Percentiles rank a stretch among this genome's conserved stretches.
Conservation (phyloP, 148 eudicot genomes). For the Amaranthus hypochondriacus region DNA sequence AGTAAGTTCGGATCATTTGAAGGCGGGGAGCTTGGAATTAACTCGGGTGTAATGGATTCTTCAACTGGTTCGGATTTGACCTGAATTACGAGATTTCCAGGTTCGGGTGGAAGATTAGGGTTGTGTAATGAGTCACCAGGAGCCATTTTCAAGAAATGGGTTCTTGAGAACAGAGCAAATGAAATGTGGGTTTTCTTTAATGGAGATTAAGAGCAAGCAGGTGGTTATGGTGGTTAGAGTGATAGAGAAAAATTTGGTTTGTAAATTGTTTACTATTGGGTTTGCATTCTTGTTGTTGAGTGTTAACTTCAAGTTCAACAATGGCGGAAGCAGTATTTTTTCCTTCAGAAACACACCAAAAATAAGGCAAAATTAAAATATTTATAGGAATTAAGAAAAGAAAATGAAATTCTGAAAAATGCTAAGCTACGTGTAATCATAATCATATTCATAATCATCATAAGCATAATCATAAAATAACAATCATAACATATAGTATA, state of each 20-base stretch:
- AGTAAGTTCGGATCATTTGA: constrained; percentile 19
- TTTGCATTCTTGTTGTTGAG: not conserved
- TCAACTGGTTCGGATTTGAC: constrained; percentile 60
- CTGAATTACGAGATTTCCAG: constrained; percentile 34
- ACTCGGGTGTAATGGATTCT: constrained; percentile 23
- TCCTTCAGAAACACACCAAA: no score
- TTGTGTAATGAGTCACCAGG: constrained; percentile 42
- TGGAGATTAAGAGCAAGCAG: not conserved
- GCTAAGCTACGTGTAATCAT: no score
- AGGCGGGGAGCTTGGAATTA: constrained; percentile 24
- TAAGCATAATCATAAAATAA: no score
- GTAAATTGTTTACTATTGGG: not conserved
- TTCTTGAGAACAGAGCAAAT: not conserved
- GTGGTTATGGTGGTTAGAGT: constrained; percentile 17
- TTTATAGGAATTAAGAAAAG: no score
- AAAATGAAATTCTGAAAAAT: no score
- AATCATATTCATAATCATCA: no score
- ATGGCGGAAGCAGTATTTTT: not conserved
- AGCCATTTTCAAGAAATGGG: constrained; percentile 29
- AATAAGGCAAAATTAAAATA: no score
- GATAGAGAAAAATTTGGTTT: not conserved
- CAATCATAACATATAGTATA: no score
- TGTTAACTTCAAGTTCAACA: not conserved
- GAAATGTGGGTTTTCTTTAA: not conserved
- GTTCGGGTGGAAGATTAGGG: constrained; percentile 37